Percentiles rank a stretch among this genome's conserved stretches.
phyloP scores from a whole-genome alignment of 306 rosid species.

The Boehmeria nivea region DNA sequence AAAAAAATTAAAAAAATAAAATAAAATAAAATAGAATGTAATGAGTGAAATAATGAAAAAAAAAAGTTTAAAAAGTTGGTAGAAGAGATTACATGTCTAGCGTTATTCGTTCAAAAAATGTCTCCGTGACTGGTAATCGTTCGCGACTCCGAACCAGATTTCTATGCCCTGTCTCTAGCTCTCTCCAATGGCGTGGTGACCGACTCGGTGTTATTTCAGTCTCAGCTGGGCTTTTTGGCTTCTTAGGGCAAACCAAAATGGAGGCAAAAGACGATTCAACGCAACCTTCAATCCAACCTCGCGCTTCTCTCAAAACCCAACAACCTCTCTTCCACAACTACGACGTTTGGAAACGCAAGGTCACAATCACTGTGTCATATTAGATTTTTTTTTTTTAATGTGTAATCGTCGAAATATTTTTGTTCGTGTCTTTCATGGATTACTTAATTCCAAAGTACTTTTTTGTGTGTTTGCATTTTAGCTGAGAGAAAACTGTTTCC shows the following conservation, averaged over 20 bases:
- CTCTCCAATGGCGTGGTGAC: no score
- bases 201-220: no score
- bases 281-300: slow-evolving; percentile 9
- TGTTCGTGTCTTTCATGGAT: background rate
- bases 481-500: slow-evolving; percentile 75
- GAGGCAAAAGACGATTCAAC: slow-evolving; percentile 3
- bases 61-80: no score
- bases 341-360: slow-evolving; percentile 67
- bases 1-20: no score
- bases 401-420: background rate
- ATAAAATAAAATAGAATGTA: no score
- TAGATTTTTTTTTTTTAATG: background rate
- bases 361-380: background rate
- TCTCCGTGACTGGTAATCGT: no score
- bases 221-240: no score
- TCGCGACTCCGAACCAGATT: no score
- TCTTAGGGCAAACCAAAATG: background rate
- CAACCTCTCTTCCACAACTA: slow-evolving; percentile 40
- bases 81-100: no score
- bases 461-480: slow-evolving; percentile 15
- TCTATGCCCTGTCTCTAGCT: no score
- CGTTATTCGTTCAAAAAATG: no score
- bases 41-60: no score
- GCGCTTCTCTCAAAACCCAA: slow-evolving; percentile 44
- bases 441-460: background rate